A percentile compares a stretch with the other conserved stretches of the same genome.
These are phyloP conservation scores for Scheffersomyces segobiensis DNA, from an alignment of 1,139 yeast genomes.

Conservation along the genomic window DNA sequence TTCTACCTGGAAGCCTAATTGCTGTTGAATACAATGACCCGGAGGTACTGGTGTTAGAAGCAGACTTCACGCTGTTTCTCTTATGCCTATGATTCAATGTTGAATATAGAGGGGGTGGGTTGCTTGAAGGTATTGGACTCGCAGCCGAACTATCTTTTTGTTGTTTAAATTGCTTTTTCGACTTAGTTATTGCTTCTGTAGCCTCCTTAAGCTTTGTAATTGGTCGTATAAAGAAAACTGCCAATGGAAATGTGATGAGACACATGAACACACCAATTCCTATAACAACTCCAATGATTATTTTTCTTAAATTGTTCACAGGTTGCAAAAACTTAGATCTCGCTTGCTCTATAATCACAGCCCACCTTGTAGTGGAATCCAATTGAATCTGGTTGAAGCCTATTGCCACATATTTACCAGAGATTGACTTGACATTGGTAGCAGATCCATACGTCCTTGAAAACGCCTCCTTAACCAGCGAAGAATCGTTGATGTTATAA, in stretches of 20 bases:
- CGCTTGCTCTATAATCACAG: slow-evolving; percentile 70
- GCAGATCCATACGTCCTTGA: slow-evolving; percentile 48
- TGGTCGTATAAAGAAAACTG: slow-evolving; percentile 85
- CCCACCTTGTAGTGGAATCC: slow-evolving; percentile 60
- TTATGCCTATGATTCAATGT: slow-evolving; percentile 5
- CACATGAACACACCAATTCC: slow-evolving; percentile 80
- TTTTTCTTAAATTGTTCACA: slow-evolving; percentile 58
- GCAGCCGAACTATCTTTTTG: slow-evolving; percentile 2
- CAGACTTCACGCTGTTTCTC: slow-evolving; percentile 30
- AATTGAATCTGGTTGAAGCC: slow-evolving; percentile 66
- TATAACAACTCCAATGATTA: slow-evolving; percentile 75
- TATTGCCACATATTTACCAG: slow-evolving; percentile 55
- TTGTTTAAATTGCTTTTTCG: slow-evolving; percentile 26
- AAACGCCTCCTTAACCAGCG: slow-evolving; percentile 45
- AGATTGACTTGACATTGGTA: slow-evolving; percentile 43
- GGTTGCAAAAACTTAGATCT: slow-evolving; percentile 63
- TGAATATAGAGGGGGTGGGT: slow-evolving; percentile 1
- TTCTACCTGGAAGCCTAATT: slow-evolving; percentile 49
- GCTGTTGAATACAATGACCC: slow-evolving; percentile 39
- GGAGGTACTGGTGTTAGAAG: slow-evolving; percentile 24
- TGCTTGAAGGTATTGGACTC: slow-evolving; percentile 5
- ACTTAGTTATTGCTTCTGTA: slow-evolving; percentile 60
- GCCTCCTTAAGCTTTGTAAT: slow-evolving; percentile 80
- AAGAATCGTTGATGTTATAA: slow-evolving; percentile 29
- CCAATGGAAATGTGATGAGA: slow-evolving; percentile 74